Percentiles rank a stretch among this genome's conserved stretches.
These are phyloP conservation scores for Claviceps citrina DNA, from an alignment of 2,329 filamentous ascomycete genomes.

Conservation along the genomic window DNA sequence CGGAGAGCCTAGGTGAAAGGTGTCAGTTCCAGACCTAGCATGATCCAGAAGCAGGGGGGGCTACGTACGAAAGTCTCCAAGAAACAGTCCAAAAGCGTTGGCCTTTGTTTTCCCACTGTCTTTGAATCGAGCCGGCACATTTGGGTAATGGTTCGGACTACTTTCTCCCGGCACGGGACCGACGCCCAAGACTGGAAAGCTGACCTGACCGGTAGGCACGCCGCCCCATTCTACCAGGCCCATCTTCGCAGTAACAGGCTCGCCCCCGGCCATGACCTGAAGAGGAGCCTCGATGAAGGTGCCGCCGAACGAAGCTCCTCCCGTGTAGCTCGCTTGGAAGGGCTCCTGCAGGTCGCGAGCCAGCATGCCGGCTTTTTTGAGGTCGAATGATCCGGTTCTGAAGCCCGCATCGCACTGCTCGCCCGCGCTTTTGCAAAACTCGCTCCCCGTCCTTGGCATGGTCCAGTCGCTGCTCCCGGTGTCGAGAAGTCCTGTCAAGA, in stretches of 20 bases:
- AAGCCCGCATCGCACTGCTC: slow-evolving; percentile 3
- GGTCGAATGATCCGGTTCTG: slow-evolving; percentile 1
- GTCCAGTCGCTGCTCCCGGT: slow-evolving; percentile 2
- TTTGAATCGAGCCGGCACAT: slow-evolving; percentile 1
- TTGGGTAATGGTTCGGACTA: background rate
- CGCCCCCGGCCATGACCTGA: background rate
- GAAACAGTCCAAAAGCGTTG: background rate
- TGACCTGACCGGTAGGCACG: background rate
- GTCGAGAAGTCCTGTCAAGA: slow-evolving; percentile 1
- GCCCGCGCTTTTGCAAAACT: background rate
- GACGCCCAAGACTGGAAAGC: background rate
- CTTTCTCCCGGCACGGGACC: background rate
- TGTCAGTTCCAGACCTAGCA: background rate
- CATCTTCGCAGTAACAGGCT: background rate
- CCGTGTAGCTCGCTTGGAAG: background rate
- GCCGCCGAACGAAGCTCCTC: background rate
- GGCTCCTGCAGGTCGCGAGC: background rate
- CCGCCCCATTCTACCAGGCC: background rate
- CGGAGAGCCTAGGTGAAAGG: background rate
- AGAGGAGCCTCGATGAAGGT: slow-evolving; percentile 2
- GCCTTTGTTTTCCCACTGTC: background rate
- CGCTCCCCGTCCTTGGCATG: background rate
- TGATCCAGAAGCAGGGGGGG: too few species aligned
- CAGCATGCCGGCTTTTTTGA: background rate
- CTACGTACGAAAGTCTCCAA: slow-evolving; percentile 2